Evolutionary conservation across 2,329 filamentous ascomycete species (phyloP).

Genomic region (Exophiala viscosa): DNA sequence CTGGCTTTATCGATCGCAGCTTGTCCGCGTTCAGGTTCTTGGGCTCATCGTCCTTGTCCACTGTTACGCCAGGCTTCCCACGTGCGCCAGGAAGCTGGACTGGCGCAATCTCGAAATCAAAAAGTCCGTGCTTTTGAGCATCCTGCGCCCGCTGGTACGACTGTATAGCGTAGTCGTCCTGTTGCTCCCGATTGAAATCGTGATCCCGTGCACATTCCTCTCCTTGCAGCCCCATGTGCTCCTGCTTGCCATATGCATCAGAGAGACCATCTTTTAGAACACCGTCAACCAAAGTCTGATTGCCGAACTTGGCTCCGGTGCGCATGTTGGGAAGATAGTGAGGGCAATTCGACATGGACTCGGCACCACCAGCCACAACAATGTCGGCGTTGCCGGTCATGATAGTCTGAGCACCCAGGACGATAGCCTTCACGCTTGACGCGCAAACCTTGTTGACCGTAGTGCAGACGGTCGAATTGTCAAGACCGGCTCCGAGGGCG

Average conservation of each 20-base stretch:
- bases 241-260: slow-evolving; percentile 84
- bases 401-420: slow-evolving; percentile 93
- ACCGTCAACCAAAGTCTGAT: slow-evolving; percentile 83
- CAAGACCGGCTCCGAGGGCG: slow-evolving; percentile 81
- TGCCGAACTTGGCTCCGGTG: slow-evolving; percentile 86
- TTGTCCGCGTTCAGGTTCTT: slow-evolving; percentile 86
- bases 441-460: slow-evolving; percentile 99
- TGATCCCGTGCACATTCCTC: slow-evolving; percentile 90
- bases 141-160: slow-evolving; percentile 91
- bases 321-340: slow-evolving; percentile 91
- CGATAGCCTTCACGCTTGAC: slow-evolving; percentile 88
- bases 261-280: slow-evolving; percentile 92
- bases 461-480: slow-evolving; percentile 75
- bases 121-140: slow-evolving; percentile 75
- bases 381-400: slow-evolving; percentile 91
- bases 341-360: slow-evolving; percentile 97
- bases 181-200: slow-evolving; percentile 73
- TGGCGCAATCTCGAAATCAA: slow-evolving; percentile 82
- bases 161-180: slow-evolving; percentile 94
- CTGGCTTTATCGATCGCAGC: slow-evolving; percentile 78
- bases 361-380: slow-evolving; percentile 88
- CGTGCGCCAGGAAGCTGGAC: slow-evolving; percentile 82
- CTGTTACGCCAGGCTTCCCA: slow-evolving; percentile 77
- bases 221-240: slow-evolving; percentile 91
- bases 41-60: slow-evolving; percentile 89